These are phyloP conservation scores for Colletotrichum sp. DNA, from an alignment of 2,329 filamentous ascomycete species.

Conservation along the genomic window DNA sequence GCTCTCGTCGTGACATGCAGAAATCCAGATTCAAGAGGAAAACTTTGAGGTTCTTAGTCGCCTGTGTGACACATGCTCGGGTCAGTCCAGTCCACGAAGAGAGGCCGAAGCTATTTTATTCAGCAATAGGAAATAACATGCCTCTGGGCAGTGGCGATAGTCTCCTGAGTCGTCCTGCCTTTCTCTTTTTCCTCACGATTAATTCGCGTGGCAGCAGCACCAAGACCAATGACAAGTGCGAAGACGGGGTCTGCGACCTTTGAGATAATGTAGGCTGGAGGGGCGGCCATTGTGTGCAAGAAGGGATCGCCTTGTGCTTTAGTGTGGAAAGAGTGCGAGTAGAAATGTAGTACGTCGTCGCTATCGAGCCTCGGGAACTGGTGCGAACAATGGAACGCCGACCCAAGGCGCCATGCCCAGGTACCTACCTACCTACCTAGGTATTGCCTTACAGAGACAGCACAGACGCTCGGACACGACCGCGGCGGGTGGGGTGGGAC, in stretches of 20 bases:
- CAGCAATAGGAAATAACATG: constrained; percentile 23
- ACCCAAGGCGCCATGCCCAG: not conserved
- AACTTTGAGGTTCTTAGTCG: constrained; percentile 24
- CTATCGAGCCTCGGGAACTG: not conserved
- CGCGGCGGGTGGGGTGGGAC: no score
- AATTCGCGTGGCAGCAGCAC: constrained; percentile 61
- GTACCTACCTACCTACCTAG: not conserved
- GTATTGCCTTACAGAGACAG: not conserved
- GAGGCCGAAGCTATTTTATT: not conserved
- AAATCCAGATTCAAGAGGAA: not conserved
- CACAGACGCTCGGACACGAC: not conserved
- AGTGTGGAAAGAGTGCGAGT: not conserved
- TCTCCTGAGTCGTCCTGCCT: constrained; percentile 57
- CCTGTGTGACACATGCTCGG: constrained; percentile 10
- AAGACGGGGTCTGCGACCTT: constrained; percentile 63
- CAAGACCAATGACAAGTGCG: constrained; percentile 59
- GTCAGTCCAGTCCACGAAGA: not conserved
- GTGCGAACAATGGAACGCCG: not conserved
- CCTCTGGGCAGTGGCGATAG: constrained; percentile 51
- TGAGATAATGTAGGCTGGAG: constrained; percentile 63
- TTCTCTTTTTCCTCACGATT: constrained; percentile 65
- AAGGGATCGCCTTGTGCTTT: not conserved
- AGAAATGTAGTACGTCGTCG: not conserved
- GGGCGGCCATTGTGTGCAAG: constrained; percentile 49
- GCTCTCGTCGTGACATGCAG: not conserved